Evolutionary conservation across 1,139 yeast genomes (phyloP).

Genomic region (Nakaseomyces delphensis): DNA sequence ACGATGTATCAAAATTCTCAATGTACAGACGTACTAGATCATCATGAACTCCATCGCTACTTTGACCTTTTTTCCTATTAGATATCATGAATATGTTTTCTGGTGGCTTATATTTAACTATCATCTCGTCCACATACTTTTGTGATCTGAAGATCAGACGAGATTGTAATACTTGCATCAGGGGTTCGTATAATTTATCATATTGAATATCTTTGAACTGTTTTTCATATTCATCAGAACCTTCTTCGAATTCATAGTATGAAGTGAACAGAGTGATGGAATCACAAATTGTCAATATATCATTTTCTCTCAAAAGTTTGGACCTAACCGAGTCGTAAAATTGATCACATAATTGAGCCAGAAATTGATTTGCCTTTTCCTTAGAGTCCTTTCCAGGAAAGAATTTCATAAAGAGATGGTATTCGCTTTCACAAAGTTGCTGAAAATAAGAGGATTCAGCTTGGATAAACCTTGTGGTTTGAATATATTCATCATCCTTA

Average conservation of each 20-base stretch:
- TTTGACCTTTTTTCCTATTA: constrained; percentile 33
- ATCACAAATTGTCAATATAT: constrained; percentile 63
- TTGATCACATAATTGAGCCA: constrained; percentile 60
- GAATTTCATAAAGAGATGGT: constrained; percentile 44
- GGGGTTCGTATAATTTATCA: constrained; percentile 59
- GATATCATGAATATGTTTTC: constrained; percentile 58
- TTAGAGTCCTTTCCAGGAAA: constrained; percentile 35
- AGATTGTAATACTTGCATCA: constrained; percentile 68
- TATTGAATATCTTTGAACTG: constrained; percentile 36
- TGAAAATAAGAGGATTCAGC: constrained; percentile 49
- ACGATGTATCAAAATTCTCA: constrained; percentile 11
- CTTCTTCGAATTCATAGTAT: constrained; percentile 55
- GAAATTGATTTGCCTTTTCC: constrained; percentile 38
- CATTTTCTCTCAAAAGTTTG: constrained; percentile 57
- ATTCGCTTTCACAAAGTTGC: constrained; percentile 55
- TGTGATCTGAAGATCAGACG: constrained; percentile 74
- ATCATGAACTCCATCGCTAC: constrained; percentile 15
- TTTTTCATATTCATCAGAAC: constrained; percentile 23
- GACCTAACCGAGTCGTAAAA: constrained; percentile 63
- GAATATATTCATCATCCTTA: constrained; percentile 14
- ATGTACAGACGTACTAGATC: constrained; percentile 18
- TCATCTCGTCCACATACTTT: constrained; percentile 56
- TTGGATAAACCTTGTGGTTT: constrained; percentile 42
- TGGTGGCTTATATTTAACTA: constrained; percentile 57
- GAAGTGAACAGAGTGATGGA: constrained; percentile 62